phyloP scores from a whole-genome alignment of 805 yeast species.

The Nakazawaea laoshanensis region DNA sequence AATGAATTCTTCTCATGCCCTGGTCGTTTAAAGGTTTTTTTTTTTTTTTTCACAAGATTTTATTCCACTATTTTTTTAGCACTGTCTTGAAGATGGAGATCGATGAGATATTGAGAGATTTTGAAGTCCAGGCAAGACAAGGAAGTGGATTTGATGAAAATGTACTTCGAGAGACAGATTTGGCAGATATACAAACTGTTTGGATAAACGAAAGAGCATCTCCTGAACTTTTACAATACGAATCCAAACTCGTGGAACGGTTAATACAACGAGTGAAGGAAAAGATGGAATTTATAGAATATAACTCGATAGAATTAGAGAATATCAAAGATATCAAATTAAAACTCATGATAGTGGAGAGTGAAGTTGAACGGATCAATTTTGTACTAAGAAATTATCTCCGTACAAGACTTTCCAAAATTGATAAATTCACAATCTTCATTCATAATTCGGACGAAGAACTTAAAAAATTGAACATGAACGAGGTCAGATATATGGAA shows the following conservation, averaged over 20 bases:
- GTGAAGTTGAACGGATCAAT: constrained; percentile 82
- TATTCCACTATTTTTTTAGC: too few species aligned
- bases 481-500: constrained; percentile 61
- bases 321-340: constrained; percentile 62
- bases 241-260: constrained; percentile 47
- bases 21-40: too few species aligned
- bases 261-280: constrained; percentile 51
- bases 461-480: constrained; percentile 37
- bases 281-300: constrained; percentile 70
- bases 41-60: too few species aligned
- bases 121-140: constrained; percentile 32
- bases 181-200: constrained; percentile 39
- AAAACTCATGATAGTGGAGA: constrained; percentile 77
- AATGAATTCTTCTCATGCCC: too few species aligned
- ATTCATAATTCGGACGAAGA: constrained; percentile 38
- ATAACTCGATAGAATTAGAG: constrained; percentile 70
- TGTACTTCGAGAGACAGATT: constrained; percentile 25
- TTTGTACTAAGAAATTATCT: constrained; percentile 76
- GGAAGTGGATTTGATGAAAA: constrained; percentile 15
- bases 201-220: constrained; percentile 84
- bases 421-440: constrained; percentile 61
- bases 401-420: constrained; percentile 66
- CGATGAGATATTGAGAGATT: constrained; percentile 62
- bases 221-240: constrained; percentile 80
- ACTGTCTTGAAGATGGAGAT: constrained; percentile 42